phyloP scores from a whole-genome alignment of 2,329 filamentous ascomycete genomes.

The Volutella citrinella region DNA sequence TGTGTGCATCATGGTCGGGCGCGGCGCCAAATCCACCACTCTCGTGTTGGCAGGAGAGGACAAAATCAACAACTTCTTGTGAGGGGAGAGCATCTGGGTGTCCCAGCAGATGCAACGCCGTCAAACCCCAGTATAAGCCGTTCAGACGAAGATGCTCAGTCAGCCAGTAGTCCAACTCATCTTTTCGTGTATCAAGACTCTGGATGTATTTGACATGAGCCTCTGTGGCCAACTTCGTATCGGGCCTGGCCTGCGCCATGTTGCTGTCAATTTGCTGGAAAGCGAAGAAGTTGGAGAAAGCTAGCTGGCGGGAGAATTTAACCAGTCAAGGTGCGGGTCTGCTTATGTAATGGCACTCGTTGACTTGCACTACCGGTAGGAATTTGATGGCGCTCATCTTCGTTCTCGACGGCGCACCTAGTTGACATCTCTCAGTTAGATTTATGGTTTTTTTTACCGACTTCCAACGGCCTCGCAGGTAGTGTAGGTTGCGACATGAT shows the following conservation, averaged over 20 bases:
- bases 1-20: conserved; percentile 90
- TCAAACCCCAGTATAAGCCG: conserved; percentile 95
- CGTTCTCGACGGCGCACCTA: too few relatives aligned
- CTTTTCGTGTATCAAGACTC: conserved; percentile 83
- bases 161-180: conserved; percentile 96
- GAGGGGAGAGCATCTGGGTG: conserved; percentile 79
- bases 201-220: conserved; percentile 90
- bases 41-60: conserved; percentile 89
- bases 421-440: too few relatives aligned
- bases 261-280: conserved; percentile 16
- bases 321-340: too few relatives aligned
- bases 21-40: conserved; percentile 91
- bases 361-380: too few relatives aligned
- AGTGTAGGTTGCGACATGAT: too few relatives aligned
- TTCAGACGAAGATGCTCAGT: conserved; percentile 95
- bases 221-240: conserved; percentile 46
- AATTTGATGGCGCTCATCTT: too few relatives aligned
- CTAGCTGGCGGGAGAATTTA: conserved; percentile 3
- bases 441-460: too few relatives aligned
- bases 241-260: conserved; percentile 31
- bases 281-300: conserved; percentile 2
- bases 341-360: too few relatives aligned
- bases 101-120: conserved; percentile 79
- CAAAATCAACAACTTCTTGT: conserved; percentile 80
- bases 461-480: too few relatives aligned